phyloP scores from a whole-genome alignment of 169 alveolate genomes.

The Perkinsus marinus region DNA sequence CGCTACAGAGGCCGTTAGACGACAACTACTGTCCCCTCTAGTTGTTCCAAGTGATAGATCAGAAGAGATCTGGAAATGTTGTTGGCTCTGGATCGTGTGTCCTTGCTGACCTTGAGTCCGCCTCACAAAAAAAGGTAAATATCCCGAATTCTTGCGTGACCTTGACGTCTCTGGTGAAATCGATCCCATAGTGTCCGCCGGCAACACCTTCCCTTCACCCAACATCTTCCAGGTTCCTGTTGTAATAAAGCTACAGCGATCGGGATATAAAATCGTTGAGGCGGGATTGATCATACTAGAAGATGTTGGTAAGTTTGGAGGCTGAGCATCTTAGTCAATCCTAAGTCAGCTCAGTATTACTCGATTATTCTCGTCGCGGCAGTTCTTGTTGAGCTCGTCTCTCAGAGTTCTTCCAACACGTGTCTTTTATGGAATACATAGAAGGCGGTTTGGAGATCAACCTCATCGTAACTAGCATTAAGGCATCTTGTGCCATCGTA shows the following conservation, averaged over 20 bases:
- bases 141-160: no score
- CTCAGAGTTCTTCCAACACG: not conserved
- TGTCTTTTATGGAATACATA: constrained; percentile 46
- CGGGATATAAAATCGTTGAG: not conserved
- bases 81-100: not conserved
- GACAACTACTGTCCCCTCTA: not conserved
- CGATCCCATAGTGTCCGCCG: no score
- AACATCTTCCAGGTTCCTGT: not conserved
- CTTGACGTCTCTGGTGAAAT: no score
- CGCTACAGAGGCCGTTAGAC: not conserved
- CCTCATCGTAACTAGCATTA: constrained; percentile 2
- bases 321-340: not conserved
- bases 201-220: not conserved
- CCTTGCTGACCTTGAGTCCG: not conserved
- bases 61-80: not conserved
- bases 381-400: not conserved
- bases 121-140: not conserved
- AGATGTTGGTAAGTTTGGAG: not conserved
- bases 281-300: not conserved
- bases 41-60: not conserved
- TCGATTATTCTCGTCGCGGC: no score
- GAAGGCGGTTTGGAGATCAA: constrained; percentile 45
- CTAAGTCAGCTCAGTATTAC: not conserved
- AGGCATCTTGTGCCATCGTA: not conserved
- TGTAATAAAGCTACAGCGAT: not conserved